Evolutionary conservation across 495 filamentous ascomycete genomes (phyloP).

Genomic region (Penicillium dipodomyicola): DNA sequence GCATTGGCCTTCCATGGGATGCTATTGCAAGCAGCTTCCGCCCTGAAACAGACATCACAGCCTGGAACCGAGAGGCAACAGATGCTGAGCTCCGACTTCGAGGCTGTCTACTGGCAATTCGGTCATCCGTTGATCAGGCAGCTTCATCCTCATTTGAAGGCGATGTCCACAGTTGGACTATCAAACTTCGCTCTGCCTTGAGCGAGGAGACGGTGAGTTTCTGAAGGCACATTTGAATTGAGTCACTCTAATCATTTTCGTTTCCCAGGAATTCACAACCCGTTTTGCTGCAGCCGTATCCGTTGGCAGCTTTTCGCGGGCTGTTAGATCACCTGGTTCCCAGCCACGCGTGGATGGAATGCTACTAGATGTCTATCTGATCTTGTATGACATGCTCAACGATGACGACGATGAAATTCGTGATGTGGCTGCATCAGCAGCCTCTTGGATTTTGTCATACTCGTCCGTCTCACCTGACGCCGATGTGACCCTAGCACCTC

Average conservation of each 20-base stretch:
- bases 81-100: constrained; percentile 45
- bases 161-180: constrained; percentile 32
- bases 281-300: constrained; percentile 55
- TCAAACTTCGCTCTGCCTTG: constrained; percentile 39
- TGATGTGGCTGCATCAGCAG: constrained; percentile 55
- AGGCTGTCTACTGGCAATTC: constrained; percentile 59
- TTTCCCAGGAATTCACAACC: constrained; percentile 61
- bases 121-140: constrained; percentile 38
- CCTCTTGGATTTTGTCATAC: constrained; percentile 44
- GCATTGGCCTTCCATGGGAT: constrained; percentile 28
- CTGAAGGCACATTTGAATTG: no score
- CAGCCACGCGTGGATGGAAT: constrained; percentile 28
- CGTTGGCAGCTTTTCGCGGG: constrained; percentile 35
- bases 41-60: constrained; percentile 22
- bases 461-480: constrained; percentile 32
- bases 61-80: constrained; percentile 43
- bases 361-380: constrained; percentile 48
- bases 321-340: constrained; percentile 25
- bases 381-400: constrained; percentile 63
- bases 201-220: constrained; percentile 44
- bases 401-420: constrained; percentile 93
- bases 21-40: constrained; percentile 26
- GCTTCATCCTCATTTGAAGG: constrained; percentile 13
- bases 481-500: constrained; percentile 38
- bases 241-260: background rate